Percentiles rank a stretch among this genome's conserved stretches.
These are phyloP conservation scores for Letharia lupina DNA, from an alignment of 495 filamentous ascomycete species.

Conservation along the genomic window DNA sequence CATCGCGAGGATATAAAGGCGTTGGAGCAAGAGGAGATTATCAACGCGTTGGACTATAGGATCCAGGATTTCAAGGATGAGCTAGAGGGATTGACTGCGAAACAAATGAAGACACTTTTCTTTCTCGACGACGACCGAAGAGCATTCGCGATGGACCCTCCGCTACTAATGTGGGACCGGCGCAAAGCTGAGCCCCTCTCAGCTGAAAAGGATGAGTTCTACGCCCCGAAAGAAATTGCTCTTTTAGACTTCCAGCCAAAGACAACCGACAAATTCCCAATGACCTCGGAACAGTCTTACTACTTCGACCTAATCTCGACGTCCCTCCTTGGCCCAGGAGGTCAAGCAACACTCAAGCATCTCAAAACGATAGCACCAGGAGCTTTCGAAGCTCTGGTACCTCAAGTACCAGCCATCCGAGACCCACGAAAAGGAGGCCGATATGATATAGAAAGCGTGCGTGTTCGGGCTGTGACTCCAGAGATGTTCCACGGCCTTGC, in stretches of 20 bases:
- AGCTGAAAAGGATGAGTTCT: slow-evolving; percentile 47
- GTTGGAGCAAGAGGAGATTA: slow-evolving; percentile 25
- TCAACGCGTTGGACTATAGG: slow-evolving; percentile 10
- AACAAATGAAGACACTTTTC: slow-evolving; percentile 19
- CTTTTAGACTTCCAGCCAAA: slow-evolving; percentile 36
- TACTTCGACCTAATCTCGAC: slow-evolving; percentile 19
- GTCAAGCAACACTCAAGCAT: slow-evolving; percentile 7
- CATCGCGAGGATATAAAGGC: slow-evolving; percentile 31
- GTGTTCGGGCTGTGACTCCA: slow-evolving; percentile 26
- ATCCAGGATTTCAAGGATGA: slow-evolving; percentile 12
- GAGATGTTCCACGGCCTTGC: slow-evolving; percentile 30
- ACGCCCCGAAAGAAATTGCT: slow-evolving; percentile 35
- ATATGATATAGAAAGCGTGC: slow-evolving; percentile 26
- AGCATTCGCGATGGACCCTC: slow-evolving; percentile 35
- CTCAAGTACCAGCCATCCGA: slow-evolving; percentile 24
- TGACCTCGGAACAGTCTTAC: slow-evolving; percentile 11
- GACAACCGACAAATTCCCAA: slow-evolving; percentile 31
- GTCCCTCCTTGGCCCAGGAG: slow-evolving; percentile 14
- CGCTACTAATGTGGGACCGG: slow-evolving; percentile 53
- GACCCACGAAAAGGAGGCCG: slow-evolving; percentile 32
- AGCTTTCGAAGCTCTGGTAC: slow-evolving; percentile 29
- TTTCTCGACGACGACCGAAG: slow-evolving; percentile 41
- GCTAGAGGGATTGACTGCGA: slow-evolving; percentile 23
- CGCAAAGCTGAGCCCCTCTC: slow-evolving; percentile 50
- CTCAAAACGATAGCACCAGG: slow-evolving; percentile 30